Conservation (phyloP, 139 green algal species). For the Pycnococcus provasolii region DNA sequence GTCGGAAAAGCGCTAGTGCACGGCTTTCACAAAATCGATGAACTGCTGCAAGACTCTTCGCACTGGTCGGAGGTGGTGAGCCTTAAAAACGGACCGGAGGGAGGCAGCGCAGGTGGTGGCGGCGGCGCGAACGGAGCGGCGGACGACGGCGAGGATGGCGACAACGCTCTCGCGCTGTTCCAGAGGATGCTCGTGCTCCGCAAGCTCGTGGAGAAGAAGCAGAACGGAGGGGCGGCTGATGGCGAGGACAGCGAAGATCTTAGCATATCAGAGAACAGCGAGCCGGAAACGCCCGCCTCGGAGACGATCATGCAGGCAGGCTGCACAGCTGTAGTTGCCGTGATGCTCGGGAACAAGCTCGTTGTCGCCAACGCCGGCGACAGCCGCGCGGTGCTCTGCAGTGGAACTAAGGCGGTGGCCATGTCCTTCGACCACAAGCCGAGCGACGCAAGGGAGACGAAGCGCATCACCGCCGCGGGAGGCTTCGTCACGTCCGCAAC, state of each 20-base stretch:
- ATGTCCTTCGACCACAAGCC: slow-evolving; percentile 35
- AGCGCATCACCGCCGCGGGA: slow-evolving; percentile 69
- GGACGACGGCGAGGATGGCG: no score
- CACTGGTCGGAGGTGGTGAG: no score
- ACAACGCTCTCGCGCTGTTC: no score
- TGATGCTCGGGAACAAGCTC: slow-evolving; percentile 46
- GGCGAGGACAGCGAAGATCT: no score
- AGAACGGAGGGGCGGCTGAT: no score
- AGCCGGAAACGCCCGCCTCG: no score
- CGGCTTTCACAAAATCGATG: slow-evolving; percentile 68
- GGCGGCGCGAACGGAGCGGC: no score
- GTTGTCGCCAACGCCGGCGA: slow-evolving; percentile 76
- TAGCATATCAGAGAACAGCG: no score
- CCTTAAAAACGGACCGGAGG: no score
- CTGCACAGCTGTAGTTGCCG: slow-evolving; percentile 53
- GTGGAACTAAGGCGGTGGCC: slow-evolving; percentile 41
- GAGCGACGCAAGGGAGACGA: slow-evolving; percentile 49
- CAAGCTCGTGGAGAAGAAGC: no score
- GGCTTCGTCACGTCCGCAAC: slow-evolving; percentile 42
- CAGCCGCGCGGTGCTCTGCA: slow-evolving; percentile 68
- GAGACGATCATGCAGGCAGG: slow-evolving; percentile 37
- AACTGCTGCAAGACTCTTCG: slow-evolving; percentile 47
- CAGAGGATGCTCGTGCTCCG: no score
- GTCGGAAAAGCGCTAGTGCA: slow-evolving; percentile 49
- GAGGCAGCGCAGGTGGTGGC: background rate